Evolutionary conservation across 192 early-diverging fungal genomes (phyloP), one percentile per base, ranked within the genome.

Genomic region (Coemansia sp.): DNA sequence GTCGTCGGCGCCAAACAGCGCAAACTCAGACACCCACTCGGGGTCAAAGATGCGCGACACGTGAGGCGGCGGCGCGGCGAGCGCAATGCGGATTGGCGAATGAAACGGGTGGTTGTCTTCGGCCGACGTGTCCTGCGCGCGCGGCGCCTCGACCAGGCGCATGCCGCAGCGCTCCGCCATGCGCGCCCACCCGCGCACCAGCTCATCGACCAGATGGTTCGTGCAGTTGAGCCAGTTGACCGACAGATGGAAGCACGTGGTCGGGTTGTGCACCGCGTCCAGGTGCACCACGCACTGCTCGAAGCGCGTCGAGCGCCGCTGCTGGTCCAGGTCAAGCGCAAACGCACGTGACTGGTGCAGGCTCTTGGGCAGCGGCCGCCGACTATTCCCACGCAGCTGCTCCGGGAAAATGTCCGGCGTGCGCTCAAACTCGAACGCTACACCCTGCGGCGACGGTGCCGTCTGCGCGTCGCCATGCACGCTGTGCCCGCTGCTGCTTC

Each of bases 201-300:
- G 67, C 43, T 97, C 94, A 56, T 97, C 91, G 12, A 98, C 86
- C 32, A 93, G 65, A 32, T 89, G 70, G 9, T 92, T 89, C 2
- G 93, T 95, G 71, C 95, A 98, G 38, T 91, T 92, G 16, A 98
- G 74, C 97, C 97, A 98, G 77, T 95, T 88, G 18, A 98, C 63
- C 62, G 94, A 91, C 49, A 98, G 87, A 59, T 97, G 94, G 64
- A 92, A 98, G 67, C 93, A 93, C 48, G 89, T 84, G 52, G 84
- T 82, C 18, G 92, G 83, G 58, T 95, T 95, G 72, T 97, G 89
- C 19, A 90, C 80, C 4, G 91, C 87, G 63, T 98, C 97, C 57
- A 93, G 87, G 59, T 98, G 94, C 43, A 98, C 67, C 43, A 89
- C 66, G 1, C 92, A 95, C 4, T 86, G 84, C 71, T 98, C 94